Conservation (phyloP, 2,329 filamentous ascomycete species). For the Graphilbum fragrans region DNA sequence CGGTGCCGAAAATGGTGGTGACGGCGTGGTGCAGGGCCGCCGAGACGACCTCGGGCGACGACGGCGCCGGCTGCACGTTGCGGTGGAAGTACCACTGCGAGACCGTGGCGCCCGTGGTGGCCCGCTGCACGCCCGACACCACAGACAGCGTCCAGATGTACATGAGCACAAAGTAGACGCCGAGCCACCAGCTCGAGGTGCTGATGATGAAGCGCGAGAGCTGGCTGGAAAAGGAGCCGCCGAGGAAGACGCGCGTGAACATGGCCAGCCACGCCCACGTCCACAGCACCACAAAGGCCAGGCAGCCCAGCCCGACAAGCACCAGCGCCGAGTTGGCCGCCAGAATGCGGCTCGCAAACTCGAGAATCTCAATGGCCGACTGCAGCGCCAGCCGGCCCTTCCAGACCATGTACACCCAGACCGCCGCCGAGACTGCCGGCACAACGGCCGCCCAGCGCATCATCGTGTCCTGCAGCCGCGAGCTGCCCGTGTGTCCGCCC, state of each 20-base stretch:
- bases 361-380: constrained; percentile 77
- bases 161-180: constrained; percentile 81
- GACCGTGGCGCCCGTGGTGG: constrained; percentile 86
- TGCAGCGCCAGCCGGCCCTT: constrained; percentile 69
- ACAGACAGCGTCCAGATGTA: constrained; percentile 92
- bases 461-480: constrained; percentile 68
- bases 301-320: constrained; percentile 66
- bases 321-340: constrained; percentile 75
- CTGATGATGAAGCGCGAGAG: constrained; percentile 65
- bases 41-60: constrained; percentile 68
- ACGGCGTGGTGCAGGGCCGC: constrained; percentile 73
- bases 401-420: constrained; percentile 77
- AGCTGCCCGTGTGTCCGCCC: constrained; percentile 56
- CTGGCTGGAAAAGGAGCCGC: constrained; percentile 63
- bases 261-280: constrained; percentile 95
- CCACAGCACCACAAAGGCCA: constrained; percentile 69
- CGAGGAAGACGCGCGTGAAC: constrained; percentile 91
- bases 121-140: constrained; percentile 77
- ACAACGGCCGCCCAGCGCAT: constrained; percentile 82
- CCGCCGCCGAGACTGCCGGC: constrained; percentile 57
- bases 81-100: constrained; percentile 99
- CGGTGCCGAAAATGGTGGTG: constrained; percentile 82
- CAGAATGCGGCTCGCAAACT: constrained; percentile 83
- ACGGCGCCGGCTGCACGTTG: constrained; percentile 63
- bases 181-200: constrained; percentile 87